Base-by-base conservation (phyloP, 345 rosid species). In the Citrus maxima region DNA sequence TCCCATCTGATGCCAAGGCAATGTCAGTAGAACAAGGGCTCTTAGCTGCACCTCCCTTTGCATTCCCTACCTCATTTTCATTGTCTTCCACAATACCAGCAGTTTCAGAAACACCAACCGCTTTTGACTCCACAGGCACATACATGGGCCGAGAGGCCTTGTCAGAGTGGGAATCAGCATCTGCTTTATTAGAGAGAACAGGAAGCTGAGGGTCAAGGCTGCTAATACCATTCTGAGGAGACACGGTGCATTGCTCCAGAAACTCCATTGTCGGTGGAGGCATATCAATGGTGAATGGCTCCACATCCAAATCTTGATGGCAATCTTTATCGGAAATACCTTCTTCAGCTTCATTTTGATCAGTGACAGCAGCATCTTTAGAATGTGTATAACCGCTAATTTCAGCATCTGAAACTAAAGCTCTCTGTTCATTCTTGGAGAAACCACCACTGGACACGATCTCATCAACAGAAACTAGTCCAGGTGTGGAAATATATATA, bases 371-470 rank as follows among this genome's bases (percentile, higher is more conserved):
- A 81, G n/a, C 51, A 66, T 56, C 64, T 19, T 46, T 49, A 25
- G 58, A 55, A 51, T 68, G 63, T 67, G 27, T 51, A 66, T 77
- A 16, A 9, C 27, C 30, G 38, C 13, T 74, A 70, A 24, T 18
- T 60, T 58, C 40, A 51, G 75, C n/a, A 56, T 16, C 78, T 56
- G 60, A 19, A 77, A 34, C 46, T 38, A 67, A 58, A 64, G 19
- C 77, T 56, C 69, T 60, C 56, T 38, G 64, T 66, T 79, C 73
- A 30, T 68, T 76, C 66, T 78, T 70, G 10, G 59, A 67, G 55
- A 56, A 25, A 67, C 68, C 65, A 77, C 80, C 84, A 78, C 69
- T 34, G 54, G 78, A 40, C 68, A 63, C 75, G 71, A 75, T 70
- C 55, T 77, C 78, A 55, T 66, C 66, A 75, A 69, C 56, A 10